These are phyloP conservation scores for Triangularia setosa DNA, from an alignment of 2,329 filamentous ascomycete species.

Conservation along the genomic window DNA sequence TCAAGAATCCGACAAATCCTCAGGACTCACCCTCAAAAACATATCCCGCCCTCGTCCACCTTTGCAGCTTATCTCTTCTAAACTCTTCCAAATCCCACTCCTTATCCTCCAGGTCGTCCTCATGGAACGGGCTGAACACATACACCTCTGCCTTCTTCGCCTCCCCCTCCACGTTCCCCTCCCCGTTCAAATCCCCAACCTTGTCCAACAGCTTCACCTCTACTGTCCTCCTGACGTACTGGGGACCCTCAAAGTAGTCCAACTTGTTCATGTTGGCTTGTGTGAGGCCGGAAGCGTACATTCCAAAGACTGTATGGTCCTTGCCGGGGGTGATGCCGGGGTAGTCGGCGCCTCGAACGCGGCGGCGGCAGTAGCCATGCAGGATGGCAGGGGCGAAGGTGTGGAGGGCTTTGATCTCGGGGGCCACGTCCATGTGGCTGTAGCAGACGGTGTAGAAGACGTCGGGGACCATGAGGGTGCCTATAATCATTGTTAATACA, in stretches of 20 bases:
- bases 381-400: conserved; percentile 72
- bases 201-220: conserved; percentile 48
- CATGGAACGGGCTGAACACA: conserved; percentile 49
- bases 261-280: conserved; percentile 70
- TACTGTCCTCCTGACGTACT: conserved; percentile 61
- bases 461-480: conserved; percentile 67
- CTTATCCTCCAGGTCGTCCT: conserved; percentile 55
- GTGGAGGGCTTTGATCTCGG: conserved; percentile 52
- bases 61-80: conserved; percentile 63
- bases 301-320: conserved; percentile 64
- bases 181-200: conserved; percentile 35
- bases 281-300: conserved; percentile 73
- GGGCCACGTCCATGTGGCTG: conserved; percentile 46
- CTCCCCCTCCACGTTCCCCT: conserved; percentile 41
- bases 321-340: conserved; percentile 65
- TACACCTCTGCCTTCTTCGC: conserved; percentile 59
- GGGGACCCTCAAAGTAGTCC: conserved; percentile 75
- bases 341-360: conserved; percentile 70
- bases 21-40: conserved; percentile 39
- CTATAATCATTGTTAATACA: neutral
- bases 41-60: conserved; percentile 51
- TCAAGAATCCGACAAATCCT: neutral
- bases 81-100: conserved; percentile 93
- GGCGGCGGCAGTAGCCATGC: conserved; percentile 64
- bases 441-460: conserved; percentile 86